These are phyloP conservation scores for Aquilaria yunnanensis DNA, from an alignment of 345 rosid genomes.

Conservation along the genomic window DNA sequence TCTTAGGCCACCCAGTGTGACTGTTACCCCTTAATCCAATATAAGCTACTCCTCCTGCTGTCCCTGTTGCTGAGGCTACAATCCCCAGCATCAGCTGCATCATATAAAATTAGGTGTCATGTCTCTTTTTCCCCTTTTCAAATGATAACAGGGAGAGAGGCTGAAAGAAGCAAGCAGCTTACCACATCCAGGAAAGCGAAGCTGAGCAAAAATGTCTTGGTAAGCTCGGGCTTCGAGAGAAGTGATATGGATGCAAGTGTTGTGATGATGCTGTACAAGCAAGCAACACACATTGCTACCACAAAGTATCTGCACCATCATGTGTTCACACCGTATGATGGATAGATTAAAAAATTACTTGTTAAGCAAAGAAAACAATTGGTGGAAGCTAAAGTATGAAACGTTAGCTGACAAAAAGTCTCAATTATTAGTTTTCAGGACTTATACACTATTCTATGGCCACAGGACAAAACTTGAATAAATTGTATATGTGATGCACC, in stretches of 20 bases:
- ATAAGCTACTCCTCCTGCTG: conserved; percentile 71
- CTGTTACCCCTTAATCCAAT: conserved; percentile 63
- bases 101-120: not conserved
- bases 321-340: not conserved
- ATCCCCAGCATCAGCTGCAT: conserved; percentile 67
- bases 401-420: too few relatives aligned
- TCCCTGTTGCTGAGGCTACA: conserved; percentile 69
- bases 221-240: conserved; percentile 29
- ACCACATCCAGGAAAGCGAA: conserved; percentile 51
- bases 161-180: conserved; percentile 4
- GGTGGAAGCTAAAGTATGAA: too few relatives aligned
- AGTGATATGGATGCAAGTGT: conserved; percentile 41
- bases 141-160: not conserved
- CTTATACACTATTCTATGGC: too few relatives aligned
- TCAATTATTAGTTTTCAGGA: too few relatives aligned
- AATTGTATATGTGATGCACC: too few relatives aligned
- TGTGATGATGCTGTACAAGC: conserved; percentile 54
- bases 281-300: conserved; percentile 50
- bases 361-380: too few relatives aligned
- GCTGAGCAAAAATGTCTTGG: conserved; percentile 29
- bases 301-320: conserved; percentile 51
- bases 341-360: not conserved
- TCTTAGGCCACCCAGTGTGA: conserved; percentile 41
- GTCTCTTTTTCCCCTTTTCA: not conserved
- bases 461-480: too few relatives aligned